These are phyloP conservation scores for Pichia sp. DNA, from an alignment of 1,139 yeast species.

Conservation along the genomic window DNA sequence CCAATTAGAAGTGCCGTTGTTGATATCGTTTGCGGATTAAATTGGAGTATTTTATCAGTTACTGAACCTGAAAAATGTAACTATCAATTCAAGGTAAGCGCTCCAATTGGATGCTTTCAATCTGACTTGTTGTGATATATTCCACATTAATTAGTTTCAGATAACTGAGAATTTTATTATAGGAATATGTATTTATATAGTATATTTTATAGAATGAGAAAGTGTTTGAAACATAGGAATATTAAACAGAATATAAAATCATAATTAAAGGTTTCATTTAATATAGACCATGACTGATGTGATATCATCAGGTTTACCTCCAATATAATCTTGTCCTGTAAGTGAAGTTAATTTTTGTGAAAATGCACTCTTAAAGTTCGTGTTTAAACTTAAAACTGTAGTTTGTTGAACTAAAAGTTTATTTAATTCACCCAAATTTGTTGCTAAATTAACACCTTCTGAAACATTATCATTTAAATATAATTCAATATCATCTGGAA, in stretches of 20 bases:
- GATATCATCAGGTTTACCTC: slow-evolving; percentile 95
- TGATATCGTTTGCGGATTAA: slow-evolving; percentile 59
- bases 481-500: slow-evolving; percentile 61
- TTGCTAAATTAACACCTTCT: slow-evolving; percentile 13
- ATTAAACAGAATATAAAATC: neutral
- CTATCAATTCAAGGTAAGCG: slow-evolving; percentile 53
- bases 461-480: slow-evolving; percentile 20
- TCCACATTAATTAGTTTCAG: too few species aligned
- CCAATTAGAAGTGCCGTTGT: slow-evolving; percentile 71
- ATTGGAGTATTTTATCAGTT: slow-evolving; percentile 51
- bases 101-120: slow-evolving; percentile 65
- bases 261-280: slow-evolving; percentile 23
- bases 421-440: slow-evolving; percentile 24
- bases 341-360: slow-evolving; percentile 66
- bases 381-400: slow-evolving; percentile 62
- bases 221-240: neutral
- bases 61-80: slow-evolving; percentile 88
- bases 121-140: slow-evolving; percentile 7
- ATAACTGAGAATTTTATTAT: too few species aligned
- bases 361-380: slow-evolving; percentile 75
- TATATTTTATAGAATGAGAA: neutral
- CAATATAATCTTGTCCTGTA: slow-evolving; percentile 66
- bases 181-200: too few species aligned
- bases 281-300: slow-evolving; percentile 71
- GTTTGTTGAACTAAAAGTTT: slow-evolving; percentile 61